Base-by-base conservation (phyloP, 164 flowering plant species). In the Liquidambar formosana region DNA sequence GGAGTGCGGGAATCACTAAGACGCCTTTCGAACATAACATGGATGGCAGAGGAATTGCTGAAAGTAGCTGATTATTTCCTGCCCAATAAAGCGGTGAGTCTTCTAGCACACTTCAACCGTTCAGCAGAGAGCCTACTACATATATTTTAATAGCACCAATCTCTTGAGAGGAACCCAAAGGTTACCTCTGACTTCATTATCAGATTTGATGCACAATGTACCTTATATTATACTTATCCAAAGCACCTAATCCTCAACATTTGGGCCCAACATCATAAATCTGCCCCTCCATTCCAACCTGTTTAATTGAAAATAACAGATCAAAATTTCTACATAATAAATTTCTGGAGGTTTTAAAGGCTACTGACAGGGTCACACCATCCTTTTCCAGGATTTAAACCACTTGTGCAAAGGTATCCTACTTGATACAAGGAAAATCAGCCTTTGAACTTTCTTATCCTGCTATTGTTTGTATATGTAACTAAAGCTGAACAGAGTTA, bases 11-110 rank as follows among this genome's bases (percentile, higher is more conserved):
- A 88, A 52, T 89, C 94, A 45, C 82, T 91, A 49, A 82, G 94
- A 74, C 90, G 94, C 16, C 83, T 91, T 77, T 89, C 97, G 41
- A 79, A 74, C 41, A 76, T 80, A 59, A 84, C 87, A 10, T 91
- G 97, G 97, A 86, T 91, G 88, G 97, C 97, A 1, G 93, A 88
- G 66, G 94, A 91, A 70, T 74, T 91, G 71, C 80, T 86, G 47
- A 82, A 76, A 78, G 90, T 84, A 57, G 83, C 90, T 51, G 86
- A 91, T 53, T 86, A 78, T 72, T 74, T 81, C 68, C 82, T 78
- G 57, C 93, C 92, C 5, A 76, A 76, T 69, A 81, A 81, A 73
- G 80, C 91, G 77, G 97, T 89, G 66, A 85, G 94, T 83, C 57
- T 47, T 45, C 43, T 13, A 16, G 18, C 57, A 53, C 44, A 61